Percentiles rank a stretch among this genome's conserved stretches.
phyloP scores from a whole-genome alignment of 1,139 yeast genomes.

The Magnusiomyces suaveolens region DNA sequence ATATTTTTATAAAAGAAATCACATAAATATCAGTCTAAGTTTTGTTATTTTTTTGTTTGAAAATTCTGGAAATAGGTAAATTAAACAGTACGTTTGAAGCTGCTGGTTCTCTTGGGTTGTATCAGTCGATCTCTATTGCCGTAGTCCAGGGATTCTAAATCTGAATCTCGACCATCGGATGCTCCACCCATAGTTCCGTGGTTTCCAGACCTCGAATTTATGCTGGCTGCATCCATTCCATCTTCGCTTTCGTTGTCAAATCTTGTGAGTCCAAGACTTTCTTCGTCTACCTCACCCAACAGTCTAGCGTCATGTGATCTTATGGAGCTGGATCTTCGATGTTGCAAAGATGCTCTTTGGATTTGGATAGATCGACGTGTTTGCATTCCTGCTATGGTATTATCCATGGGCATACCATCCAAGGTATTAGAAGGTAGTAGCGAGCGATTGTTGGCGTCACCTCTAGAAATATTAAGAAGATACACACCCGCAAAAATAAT shows the following conservation, averaged over 20 bases:
- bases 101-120: conserved; percentile 2
- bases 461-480: conserved; percentile 66
- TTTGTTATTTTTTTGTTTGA: no score
- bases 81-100: conserved; percentile 3
- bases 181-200: not conserved
- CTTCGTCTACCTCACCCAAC: conserved; percentile 28
- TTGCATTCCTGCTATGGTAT: conserved; percentile 78
- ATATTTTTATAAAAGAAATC: no score
- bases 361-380: conserved; percentile 43
- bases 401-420: conserved; percentile 74
- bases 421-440: conserved; percentile 45
- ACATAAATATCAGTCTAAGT: no score
- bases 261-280: conserved; percentile 28
- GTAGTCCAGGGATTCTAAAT: conserved; percentile 1
- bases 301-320: conserved; percentile 27
- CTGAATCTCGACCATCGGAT: not conserved
- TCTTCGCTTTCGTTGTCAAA: conserved; percentile 22
- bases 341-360: conserved; percentile 35
- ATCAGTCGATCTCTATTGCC: conserved; percentile 3
- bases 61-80: no score
- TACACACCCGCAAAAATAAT: conserved; percentile 85
- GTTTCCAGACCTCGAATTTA: not conserved
- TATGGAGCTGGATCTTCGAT: conserved; percentile 27
- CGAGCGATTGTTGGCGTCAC: conserved; percentile 41
- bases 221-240: not conserved